Conservation (phyloP, 2,329 filamentous ascomycete genomes). For the Hymenoscyphus albidus region DNA sequence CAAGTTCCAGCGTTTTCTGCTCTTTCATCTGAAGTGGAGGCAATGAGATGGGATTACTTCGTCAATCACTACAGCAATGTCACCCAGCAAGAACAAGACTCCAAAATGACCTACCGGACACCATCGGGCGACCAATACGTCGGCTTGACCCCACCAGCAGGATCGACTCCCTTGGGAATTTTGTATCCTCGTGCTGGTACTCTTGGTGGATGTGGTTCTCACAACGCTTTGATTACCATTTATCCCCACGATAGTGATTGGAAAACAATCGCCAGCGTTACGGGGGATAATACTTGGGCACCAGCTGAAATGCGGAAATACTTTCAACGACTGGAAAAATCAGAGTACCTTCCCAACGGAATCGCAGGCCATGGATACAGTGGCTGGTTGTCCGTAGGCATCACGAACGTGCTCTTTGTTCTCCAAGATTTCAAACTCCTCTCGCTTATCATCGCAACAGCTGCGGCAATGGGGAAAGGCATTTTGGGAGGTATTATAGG, state of each 20-base stretch:
- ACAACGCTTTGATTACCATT: constrained; percentile 20
- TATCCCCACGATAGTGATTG: constrained; percentile 21
- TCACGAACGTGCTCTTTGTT: constrained; percentile 9
- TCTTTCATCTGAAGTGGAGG: constrained; percentile 44
- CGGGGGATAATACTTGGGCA: constrained; percentile 19
- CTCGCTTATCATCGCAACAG: constrained; percentile 22
- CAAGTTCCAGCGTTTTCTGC: constrained; percentile 46
- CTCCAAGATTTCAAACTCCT: constrained; percentile 14
- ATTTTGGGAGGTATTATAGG: constrained; percentile 8
- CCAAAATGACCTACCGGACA: constrained; percentile 45
- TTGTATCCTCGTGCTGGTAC: constrained; percentile 29
- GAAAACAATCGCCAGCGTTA: constrained; percentile 17
- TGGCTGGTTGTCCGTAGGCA: constrained; percentile 8
- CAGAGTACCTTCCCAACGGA: constrained; percentile 15
- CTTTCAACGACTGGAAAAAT: constrained; percentile 14
- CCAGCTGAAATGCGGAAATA: constrained; percentile 13
- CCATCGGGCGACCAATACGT: constrained; percentile 22
- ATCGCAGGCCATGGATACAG: constrained; percentile 15
- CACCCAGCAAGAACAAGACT: constrained; percentile 42
- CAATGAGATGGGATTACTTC: constrained; percentile 50
- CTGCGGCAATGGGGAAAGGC: constrained; percentile 18
- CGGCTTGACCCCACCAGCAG: constrained; percentile 24
- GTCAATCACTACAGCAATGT: constrained; percentile 49
- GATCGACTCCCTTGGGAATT: constrained; percentile 24
- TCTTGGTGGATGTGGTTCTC: constrained; percentile 26